Evolutionary conservation across 345 rosid genomes (phyloP), one percentile per base, ranked within the genome.

Genomic region (Barbarea vulgaris): DNA sequence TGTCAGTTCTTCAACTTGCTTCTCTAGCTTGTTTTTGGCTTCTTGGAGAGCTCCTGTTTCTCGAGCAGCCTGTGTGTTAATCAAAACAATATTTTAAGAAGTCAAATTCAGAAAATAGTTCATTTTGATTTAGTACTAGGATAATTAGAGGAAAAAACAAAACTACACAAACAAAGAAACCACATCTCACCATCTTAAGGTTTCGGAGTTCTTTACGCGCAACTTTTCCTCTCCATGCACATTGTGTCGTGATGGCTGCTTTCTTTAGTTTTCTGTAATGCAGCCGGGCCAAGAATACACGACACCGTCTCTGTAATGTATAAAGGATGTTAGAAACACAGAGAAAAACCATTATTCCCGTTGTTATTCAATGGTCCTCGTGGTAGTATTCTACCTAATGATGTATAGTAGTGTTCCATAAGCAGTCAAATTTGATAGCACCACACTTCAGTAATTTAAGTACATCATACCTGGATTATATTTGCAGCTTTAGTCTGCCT

Each of bases 41-140:
- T 94, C 99, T 82, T 95, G 98, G 73, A 95, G 93, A 77, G 99
- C 99, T 78, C 99, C 99, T 27, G 99, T 95, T 87, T 95, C 96
- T 80, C 87, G 88, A 19, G 99, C 99, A 78, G 99, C 98, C 99
- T 93, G 83, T 50, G 75, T 48, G 60, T 46, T 64, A 34, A 27
- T 28, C 17, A 69, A 34, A 67, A 34, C 25, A 57, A 42, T 51
- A 64, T 21, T 39, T 44, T 36, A 28, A n/a, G 57, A 70, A 37
- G 60, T 64, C 55, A 64, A 55, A 48, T 63, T 25, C 51, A 50
- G 47, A 61, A 36, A 37, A 25, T 57, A 36, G 9, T 48, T 75
- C 28, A 28, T 64, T 53, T 58, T 25, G 15, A 36, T 8, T 18
- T 44, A 55, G 48, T 31, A 31, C 12, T 54, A 64, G 34, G 71